These are phyloP conservation scores for Colletotrichum musae DNA, from an alignment of 2,329 filamentous ascomycete species.

Conservation along the genomic window DNA sequence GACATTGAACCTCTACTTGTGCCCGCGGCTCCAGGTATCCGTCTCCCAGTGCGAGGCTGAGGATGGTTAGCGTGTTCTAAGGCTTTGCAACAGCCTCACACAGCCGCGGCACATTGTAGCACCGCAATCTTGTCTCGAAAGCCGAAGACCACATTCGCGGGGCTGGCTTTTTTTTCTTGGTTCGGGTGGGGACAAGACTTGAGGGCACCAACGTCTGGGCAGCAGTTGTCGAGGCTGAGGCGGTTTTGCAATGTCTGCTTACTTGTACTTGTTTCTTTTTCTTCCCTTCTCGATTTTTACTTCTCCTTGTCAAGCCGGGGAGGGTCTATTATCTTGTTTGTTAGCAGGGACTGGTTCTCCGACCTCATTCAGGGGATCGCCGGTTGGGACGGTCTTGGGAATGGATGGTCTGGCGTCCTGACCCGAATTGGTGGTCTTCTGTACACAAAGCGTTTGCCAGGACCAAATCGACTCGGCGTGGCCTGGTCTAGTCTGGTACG, in stretches of 20 bases:
- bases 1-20: slow-evolving; percentile 5
- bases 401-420: slow-evolving; percentile 14
- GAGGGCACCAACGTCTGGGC: slow-evolving; percentile 8
- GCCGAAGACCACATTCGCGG: slow-evolving; percentile 5
- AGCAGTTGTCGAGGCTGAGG: neutral
- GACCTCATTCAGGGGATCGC: slow-evolving; percentile 17
- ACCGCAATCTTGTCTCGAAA: slow-evolving; percentile 22
- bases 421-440: slow-evolving; percentile 23
- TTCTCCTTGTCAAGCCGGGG: slow-evolving; percentile 6
- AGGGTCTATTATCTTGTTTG: slow-evolving; percentile 2
- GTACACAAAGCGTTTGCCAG: slow-evolving; percentile 14
- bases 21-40: neutral
- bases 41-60: slow-evolving; percentile 2
- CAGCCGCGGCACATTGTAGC: slow-evolving; percentile 19
- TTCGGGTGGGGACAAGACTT: neutral
- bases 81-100: slow-evolving; percentile 1
- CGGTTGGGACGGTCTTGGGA: slow-evolving; percentile 2
- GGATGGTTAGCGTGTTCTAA: slow-evolving; percentile 3
- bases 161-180: slow-evolving; percentile 14
- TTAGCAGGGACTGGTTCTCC: slow-evolving; percentile 4
- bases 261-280: slow-evolving; percentile 34
- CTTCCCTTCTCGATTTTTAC: slow-evolving; percentile 31
- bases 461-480: slow-evolving; percentile 4
- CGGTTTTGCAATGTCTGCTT: slow-evolving; percentile 16
- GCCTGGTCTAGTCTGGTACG: neutral